Percentiles rank a stretch among this genome's conserved stretches.
Conservation (phyloP, 345 rosid species). For the Aquilaria yunnanensis region DNA sequence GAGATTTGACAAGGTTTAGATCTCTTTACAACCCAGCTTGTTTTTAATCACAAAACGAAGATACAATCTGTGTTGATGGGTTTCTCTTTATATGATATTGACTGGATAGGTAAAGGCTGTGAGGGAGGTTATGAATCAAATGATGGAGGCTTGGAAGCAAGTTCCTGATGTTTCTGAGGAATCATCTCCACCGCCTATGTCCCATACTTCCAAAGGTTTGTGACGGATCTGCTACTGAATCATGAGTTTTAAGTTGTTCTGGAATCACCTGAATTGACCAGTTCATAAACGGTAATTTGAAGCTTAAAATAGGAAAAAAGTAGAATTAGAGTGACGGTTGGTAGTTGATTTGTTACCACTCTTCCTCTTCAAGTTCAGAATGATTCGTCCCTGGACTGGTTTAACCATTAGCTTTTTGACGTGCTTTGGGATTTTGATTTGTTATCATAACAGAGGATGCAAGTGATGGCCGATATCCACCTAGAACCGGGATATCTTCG, state of each 20-base stretch:
- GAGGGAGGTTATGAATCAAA: constrained; percentile 85
- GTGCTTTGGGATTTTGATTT: background rate
- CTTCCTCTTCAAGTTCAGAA: background rate
- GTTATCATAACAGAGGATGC: constrained; percentile 41
- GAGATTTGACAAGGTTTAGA: constrained; percentile 71
- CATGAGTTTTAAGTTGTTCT: background rate
- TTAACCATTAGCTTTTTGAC: background rate
- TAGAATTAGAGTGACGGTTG: constrained; percentile 2
- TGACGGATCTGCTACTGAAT: constrained; percentile 2
- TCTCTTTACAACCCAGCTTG: background rate
- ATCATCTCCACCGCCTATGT: constrained; percentile 58
- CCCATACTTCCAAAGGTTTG: constrained; percentile 66
- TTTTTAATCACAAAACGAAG: background rate
- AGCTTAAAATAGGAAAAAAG: constrained; percentile 7
- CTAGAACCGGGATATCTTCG: constrained; percentile 37
- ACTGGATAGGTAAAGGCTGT: constrained; percentile 73
- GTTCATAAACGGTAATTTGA: background rate
- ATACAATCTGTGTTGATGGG: constrained; percentile 1
- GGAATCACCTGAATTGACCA: constrained; percentile 2
- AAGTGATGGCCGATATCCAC: constrained; percentile 39
- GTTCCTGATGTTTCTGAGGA: constrained; percentile 83
- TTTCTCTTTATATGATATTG: background rate
- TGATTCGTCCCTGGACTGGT: constrained; percentile 1
- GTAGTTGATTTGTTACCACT: background rate
- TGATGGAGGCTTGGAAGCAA: constrained; percentile 91